Percentiles rank a stretch among this genome's conserved stretches.
Conservation (phyloP, 768 basidiomycete species). For the Pleurotus pulmonarius region DNA sequence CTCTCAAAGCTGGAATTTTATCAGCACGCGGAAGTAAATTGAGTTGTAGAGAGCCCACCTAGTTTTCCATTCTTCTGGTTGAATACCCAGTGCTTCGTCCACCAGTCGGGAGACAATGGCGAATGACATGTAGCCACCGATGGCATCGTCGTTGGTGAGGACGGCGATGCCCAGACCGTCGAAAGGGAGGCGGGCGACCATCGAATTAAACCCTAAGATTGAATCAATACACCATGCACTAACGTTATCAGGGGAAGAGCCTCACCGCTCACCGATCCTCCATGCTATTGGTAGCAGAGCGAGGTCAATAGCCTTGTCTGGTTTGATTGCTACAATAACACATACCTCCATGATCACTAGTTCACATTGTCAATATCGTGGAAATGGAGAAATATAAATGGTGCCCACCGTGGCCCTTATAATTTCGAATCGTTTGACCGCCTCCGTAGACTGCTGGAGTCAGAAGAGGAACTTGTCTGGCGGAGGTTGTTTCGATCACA, state of each 20-base stretch:
- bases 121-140: conserved; percentile 5
- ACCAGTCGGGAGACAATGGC: conserved; percentile 8
- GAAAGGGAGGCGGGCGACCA: conserved; percentile 11
- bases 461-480: conserved; percentile 16
- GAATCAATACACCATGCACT: background rate
- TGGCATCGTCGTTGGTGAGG: conserved; percentile 11
- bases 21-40: background rate
- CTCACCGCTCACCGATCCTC: conserved; percentile 1
- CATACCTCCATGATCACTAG: conserved; percentile 6
- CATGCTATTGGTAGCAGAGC: background rate
- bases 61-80: conserved; percentile 20
- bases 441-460: conserved; percentile 24
- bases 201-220: conserved; percentile 17
- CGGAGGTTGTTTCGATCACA: background rate
- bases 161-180: conserved; percentile 10
- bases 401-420: conserved; percentile 22
- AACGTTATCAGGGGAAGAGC: background rate
- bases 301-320: background rate
- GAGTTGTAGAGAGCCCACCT: conserved; percentile 10
- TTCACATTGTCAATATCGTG: background rate
- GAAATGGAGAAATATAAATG: background rate
- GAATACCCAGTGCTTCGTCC: conserved; percentile 11
- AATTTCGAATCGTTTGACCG: conserved; percentile 18
- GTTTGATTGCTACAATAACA: background rate
- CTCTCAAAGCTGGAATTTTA: background rate